Base-by-base conservation (phyloP, 345 rosid species). In the Gossypium bickii region DNA sequence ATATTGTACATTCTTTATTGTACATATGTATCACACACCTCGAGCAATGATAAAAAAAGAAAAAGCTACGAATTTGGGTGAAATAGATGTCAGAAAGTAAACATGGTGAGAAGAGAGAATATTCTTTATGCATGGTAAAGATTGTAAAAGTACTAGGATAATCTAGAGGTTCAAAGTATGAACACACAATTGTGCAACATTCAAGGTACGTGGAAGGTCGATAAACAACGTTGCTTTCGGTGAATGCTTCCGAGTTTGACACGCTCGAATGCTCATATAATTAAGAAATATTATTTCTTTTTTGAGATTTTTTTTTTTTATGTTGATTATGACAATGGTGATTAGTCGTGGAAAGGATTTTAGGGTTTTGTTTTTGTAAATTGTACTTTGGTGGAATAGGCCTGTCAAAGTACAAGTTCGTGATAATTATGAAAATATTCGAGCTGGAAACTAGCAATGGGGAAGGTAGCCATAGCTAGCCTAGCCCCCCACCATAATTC, bases 401-500 rank as follows among this genome's bases (percentile, higher is more conserved):
- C 70, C 70, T 66, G 29, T 66, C 29, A 12, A 44, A 66, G 70
- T 66, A 66, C 70, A 66, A 11, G 2, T 43, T 66, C 7, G 3
- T 66, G 34, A 66, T 68, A 25, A 68, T 17, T 53, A 49, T 24
- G 59, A 49, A 48, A 16, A n/a, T 6, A 55, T 55, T 7, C 12
- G 58, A 25, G 56, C 20, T 47, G 71, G 51, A 10, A 66, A n/a
- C 45, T 17, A 16, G 67, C 9, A 43, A 41, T 3, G 25, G 44
- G 52, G 29, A 12, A 48, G 71, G 27, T n/a, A 65, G 29, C 45
- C 41, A 34, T 62, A 44, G 27, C 29, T 7, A 18, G 51, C 29
- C 41, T 7, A 27, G 62, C 53, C 78, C 88, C 88, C 88, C 84
- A 45, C 80, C n/a, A 45, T 45, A 11, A 12, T 48, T 18, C 74